A percentile compares a stretch with the other conserved stretches of the same genome.
Evolutionary conservation across 176 grass and related monocot species (phyloP).

Genomic region (Guadua angustifolia): DNA sequence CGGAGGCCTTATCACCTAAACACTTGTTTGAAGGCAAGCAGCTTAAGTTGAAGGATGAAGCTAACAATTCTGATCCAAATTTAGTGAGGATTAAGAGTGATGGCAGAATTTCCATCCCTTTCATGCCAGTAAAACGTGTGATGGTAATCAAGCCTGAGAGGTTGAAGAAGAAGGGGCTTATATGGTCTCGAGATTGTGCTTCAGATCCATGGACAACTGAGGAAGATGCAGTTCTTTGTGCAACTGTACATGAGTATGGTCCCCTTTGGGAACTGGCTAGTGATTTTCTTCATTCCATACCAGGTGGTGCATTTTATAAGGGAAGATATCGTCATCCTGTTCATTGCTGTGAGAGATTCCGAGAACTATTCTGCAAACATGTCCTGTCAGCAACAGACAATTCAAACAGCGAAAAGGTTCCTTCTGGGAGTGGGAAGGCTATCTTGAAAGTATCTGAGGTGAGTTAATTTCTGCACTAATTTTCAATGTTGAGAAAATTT

Average conservation of each 20-base stretch:
- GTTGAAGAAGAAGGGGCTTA: constrained; percentile 77
- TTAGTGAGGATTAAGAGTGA: constrained; percentile 54
- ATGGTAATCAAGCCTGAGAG: constrained; percentile 91
- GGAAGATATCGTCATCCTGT: constrained; percentile 86
- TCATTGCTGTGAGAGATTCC: constrained; percentile 95
- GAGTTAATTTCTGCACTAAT: constrained; percentile 38
- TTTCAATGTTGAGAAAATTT: constrained; percentile 27
- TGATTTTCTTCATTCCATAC: constrained; percentile 68
- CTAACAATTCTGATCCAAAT: constrained; percentile 60
- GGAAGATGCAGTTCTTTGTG: constrained; percentile 91
- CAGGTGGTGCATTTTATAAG: constrained; percentile 66
- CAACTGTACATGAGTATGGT: constrained; percentile 81
- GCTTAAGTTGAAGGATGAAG: constrained; percentile 54
- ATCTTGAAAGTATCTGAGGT: constrained; percentile 90
- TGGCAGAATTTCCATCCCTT: constrained; percentile 59
- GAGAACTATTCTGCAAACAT: constrained; percentile 96
- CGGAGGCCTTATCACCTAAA: constrained; percentile 55
- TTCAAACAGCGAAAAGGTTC: constrained; percentile 73
- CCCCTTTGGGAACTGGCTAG: constrained; percentile 82
- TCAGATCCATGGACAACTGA: constrained; percentile 77
- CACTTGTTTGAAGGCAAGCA: constrained; percentile 49
- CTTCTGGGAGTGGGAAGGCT: constrained; percentile 84
- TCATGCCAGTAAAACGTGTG: constrained; percentile 67
- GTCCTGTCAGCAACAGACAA: constrained; percentile 69
- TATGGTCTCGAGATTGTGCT: constrained; percentile 73